Base-by-base conservation (phyloP, 345 rosid genomes). In the Salix exigua region DNA sequence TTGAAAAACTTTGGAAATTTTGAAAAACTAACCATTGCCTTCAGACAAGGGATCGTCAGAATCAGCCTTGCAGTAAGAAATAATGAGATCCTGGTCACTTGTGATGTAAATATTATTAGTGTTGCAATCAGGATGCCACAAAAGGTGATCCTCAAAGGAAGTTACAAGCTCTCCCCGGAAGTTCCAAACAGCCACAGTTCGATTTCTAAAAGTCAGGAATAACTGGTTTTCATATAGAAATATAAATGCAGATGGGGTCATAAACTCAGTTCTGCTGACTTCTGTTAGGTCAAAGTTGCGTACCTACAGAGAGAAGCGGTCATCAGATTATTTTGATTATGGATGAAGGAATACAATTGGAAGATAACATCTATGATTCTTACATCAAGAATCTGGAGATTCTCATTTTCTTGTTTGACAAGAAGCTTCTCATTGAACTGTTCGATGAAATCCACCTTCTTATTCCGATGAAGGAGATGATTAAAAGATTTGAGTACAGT, bases 111-210 rank as follows among this genome's bases (percentile, higher is more conserved):
- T 91, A 77, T 89, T 89, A 78, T 68, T 91, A 18, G 96, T 91
- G 83, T 89, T 91, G 81, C 96, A 89, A 70, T 89, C 93, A 46
- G 93, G 91, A 82, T 91, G 91, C 94, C 94, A 89, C 72, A 87
- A 79, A 46, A 87, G 88, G 78, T 88, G 96, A 81, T 88, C 91
- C 80, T 88, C 91, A 70, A 88, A 88, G 1, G 87, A 86, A 19
- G 91, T 88, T 48, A 88, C 91, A 72, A 86, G 89, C 85, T 88
- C 89, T 75, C 89, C 89, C 12, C 87, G 88, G 73, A 89, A 91
- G 70, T 91, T 89, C 96, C 96, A 91, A 44, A 89, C 96, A 68
- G 94, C 91, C 74, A 89, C 93, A 61, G 87, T 88, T 71, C 88
- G 86, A 75, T 81, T 84, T 75, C 88, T 81, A 74, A 88, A 88